Percentiles rank a stretch among this genome's conserved stretches.
phyloP scores from a whole-genome alignment of 176 grass and related monocot genomes.

The Juncus inflexus region DNA sequence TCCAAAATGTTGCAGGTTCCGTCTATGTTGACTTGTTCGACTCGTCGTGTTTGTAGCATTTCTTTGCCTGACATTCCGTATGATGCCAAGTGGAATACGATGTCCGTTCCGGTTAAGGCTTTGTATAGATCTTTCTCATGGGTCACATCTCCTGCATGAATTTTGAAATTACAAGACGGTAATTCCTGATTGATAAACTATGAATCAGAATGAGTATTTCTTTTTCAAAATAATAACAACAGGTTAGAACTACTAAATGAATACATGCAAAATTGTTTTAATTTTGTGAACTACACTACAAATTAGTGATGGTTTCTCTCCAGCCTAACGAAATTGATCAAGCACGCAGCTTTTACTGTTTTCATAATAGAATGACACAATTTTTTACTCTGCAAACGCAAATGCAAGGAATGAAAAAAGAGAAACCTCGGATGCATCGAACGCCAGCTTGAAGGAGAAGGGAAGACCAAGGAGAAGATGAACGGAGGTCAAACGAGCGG shows the following conservation, averaged over 20 bases:
- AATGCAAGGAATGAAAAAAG: background rate
- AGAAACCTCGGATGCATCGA: slow-evolving; percentile 49
- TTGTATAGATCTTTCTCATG: slow-evolving; percentile 51
- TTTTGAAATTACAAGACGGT: slow-evolving; percentile 11
- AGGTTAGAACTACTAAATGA: background rate
- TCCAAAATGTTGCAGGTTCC: slow-evolving; percentile 83
- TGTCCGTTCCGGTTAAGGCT: slow-evolving; percentile 43
- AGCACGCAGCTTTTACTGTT: too few relatives aligned
- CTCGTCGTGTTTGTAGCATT: slow-evolving; percentile 60
- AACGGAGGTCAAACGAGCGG: slow-evolving; percentile 58
- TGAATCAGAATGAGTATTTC: background rate
- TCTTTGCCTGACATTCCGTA: slow-evolving; percentile 96
- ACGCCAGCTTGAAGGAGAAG: slow-evolving; percentile 50
- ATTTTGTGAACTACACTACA: background rate
- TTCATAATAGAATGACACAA: background rate
- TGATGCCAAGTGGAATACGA: slow-evolving; percentile 87
- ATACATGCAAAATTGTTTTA: background rate
- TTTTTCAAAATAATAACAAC: background rate
- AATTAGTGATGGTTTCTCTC: too few relatives aligned
- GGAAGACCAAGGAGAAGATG: slow-evolving; percentile 45
- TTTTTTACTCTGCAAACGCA: too few relatives aligned
- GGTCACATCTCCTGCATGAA: slow-evolving; percentile 57
- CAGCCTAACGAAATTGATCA: too few relatives aligned
- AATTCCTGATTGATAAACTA: background rate
- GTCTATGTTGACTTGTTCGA: slow-evolving; percentile 69